Evolutionary conservation across 1,284 basidiomycete species (phyloP), one percentile per base, ranked within the genome.

Genomic region (Sphaerobolus stellatus): DNA sequence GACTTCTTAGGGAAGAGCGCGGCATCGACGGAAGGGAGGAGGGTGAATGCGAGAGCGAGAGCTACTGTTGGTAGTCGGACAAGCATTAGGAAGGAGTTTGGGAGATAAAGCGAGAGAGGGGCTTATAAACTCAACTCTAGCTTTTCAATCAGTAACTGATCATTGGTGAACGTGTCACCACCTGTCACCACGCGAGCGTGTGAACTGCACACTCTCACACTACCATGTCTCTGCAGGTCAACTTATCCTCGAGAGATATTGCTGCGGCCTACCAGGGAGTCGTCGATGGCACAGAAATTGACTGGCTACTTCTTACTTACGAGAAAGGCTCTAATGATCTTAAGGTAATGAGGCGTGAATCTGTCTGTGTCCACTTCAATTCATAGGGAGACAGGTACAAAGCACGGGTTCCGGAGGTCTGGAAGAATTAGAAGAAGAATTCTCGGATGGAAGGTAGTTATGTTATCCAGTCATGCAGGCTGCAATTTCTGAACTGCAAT

Each of bases 351-450:
- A 14, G 24, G 28, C 24, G n/a, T 22, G 27, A 30, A 34, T 14
- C 28, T 41, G 38, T 54, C 41, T 43, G 11, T 20, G 13, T 43
- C 28, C 28, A 27, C 41, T 43, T 4, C 22, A 24, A 13, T 30
- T 31, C n/a, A 38, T 20, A 49, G 22, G 20, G 14, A 29, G 18
- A 9, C 34, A 54, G 53, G 89, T 97, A 9, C 92, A 95, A 69
- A 79, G 80, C 1, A 89, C 86, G 2, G 93, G 94, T n/a, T 76
- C 77, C 59, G 89, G 86, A 24, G 92, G 94, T 0, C 78, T 99
- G 11, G 92, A 96, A 59, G 94, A 96, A 66, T 76, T 98, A 18
- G 83, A 90, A 65, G 95, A 98, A 60, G 94, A 97, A 72, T 98
- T 98, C 71, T 90, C 87, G 41, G 94, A 98, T 68, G 95, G 94